These are phyloP conservation scores for Eragrostis nindensis DNA, from an alignment of 176 grass and related monocot genomes.

Conservation along the genomic window DNA sequence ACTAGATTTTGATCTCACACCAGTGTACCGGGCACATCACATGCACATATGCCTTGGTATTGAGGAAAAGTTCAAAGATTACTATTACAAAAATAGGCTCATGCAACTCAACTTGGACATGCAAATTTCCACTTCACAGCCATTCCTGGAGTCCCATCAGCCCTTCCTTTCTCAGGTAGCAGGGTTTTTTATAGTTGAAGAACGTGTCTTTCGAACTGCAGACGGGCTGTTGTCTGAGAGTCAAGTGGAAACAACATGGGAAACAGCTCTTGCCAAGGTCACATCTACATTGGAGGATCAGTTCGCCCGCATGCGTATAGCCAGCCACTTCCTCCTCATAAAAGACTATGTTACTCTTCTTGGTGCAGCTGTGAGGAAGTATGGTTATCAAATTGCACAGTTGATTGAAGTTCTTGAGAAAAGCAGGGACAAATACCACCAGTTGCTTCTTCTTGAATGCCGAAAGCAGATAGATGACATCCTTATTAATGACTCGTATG, in stretches of 20 bases:
- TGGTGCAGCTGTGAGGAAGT: constrained; percentile 60
- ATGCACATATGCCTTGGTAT: constrained; percentile 73
- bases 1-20: constrained; percentile 74
- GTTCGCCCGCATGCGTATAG: constrained; percentile 65
- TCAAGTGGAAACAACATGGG: constrained; percentile 66
- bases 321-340: constrained; percentile 82
- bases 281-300: constrained; percentile 74
- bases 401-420: constrained; percentile 73
- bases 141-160: constrained; percentile 88
- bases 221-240: not conserved
- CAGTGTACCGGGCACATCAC: constrained; percentile 82
- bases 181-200: constrained; percentile 2
- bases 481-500: constrained; percentile 72
- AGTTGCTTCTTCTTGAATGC: constrained; percentile 71
- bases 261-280: constrained; percentile 82
- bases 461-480: constrained; percentile 73
- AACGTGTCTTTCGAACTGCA: constrained; percentile 10
- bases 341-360: constrained; percentile 94
- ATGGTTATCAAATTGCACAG: constrained; percentile 59
- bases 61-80: constrained; percentile 78
- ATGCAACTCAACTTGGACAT: constrained; percentile 95
- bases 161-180: constrained; percentile 67
- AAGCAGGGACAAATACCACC: constrained; percentile 86
- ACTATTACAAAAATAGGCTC: constrained; percentile 84
- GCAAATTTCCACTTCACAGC: constrained; percentile 76